Evolutionary conservation across 1,139 yeast species (phyloP).

Genomic region (Yamadazyma mexicana): DNA sequence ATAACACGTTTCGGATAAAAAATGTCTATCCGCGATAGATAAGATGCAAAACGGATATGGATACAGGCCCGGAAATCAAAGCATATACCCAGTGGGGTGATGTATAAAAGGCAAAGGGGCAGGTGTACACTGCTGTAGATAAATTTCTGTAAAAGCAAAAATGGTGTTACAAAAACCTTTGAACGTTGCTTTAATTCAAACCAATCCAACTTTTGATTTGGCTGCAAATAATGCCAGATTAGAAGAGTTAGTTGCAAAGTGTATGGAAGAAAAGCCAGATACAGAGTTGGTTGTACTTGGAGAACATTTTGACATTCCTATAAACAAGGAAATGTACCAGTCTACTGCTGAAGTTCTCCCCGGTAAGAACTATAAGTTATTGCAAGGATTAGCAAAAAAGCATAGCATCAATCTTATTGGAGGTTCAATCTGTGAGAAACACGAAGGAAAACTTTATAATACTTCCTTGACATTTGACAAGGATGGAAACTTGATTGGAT

Average conservation of each 20-base stretch:
- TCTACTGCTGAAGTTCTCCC: constrained; percentile 24
- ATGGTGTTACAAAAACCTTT: constrained; percentile 17
- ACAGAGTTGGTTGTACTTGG: constrained; percentile 21
- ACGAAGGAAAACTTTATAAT: constrained; percentile 20
- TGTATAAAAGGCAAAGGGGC: not conserved
- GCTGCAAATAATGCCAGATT: constrained; percentile 56
- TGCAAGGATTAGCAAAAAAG: constrained; percentile 22
- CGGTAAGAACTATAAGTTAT: constrained; percentile 21
- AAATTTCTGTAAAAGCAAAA: not conserved
- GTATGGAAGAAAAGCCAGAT: constrained; percentile 47
- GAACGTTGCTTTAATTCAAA: constrained; percentile 73
- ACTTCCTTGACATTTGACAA: constrained; percentile 41
- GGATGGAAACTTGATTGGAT: constrained; percentile 57
- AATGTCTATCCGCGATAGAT: not conserved
- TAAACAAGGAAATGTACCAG: constrained; percentile 18
- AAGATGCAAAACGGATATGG: no score
- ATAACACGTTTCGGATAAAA: not conserved
- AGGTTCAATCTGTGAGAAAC: constrained; percentile 24
- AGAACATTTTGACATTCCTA: constrained; percentile 22
- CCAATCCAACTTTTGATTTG: constrained; percentile 67
- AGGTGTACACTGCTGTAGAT: no score
- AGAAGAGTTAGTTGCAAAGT: constrained; percentile 46
- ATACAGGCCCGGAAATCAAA: no score
- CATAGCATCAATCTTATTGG: constrained; percentile 23
- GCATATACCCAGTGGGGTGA: not conserved